Percentiles rank a stretch among this genome's conserved stretches.
phyloP scores from a whole-genome alignment of 768 basidiomycete species.

The Lactarius quietus region DNA sequence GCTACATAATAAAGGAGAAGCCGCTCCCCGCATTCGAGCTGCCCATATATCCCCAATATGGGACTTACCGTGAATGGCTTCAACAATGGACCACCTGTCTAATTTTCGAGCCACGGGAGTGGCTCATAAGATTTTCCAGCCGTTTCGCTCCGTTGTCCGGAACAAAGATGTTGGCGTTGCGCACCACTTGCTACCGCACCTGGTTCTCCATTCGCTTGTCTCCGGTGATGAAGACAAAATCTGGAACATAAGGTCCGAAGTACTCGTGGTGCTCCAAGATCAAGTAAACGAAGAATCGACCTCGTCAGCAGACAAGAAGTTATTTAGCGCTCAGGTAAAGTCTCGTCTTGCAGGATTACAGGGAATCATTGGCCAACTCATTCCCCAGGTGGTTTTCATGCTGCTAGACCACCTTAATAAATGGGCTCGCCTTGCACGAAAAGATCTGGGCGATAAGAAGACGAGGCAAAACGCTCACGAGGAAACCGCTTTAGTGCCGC shows the following conservation, averaged over 20 bases:
- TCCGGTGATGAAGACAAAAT: slow-evolving; percentile 64
- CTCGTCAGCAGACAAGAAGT: slow-evolving; percentile 71
- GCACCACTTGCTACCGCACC: slow-evolving; percentile 84
- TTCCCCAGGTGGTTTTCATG: slow-evolving; percentile 78
- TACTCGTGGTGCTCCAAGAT: slow-evolving; percentile 79
- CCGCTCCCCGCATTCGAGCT: slow-evolving; percentile 38
- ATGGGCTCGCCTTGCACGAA: slow-evolving; percentile 77
- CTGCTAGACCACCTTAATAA: slow-evolving; percentile 92
- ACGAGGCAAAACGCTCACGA: slow-evolving; percentile 49
- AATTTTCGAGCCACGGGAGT: slow-evolving; percentile 59
- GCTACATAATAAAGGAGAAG: slow-evolving; percentile 46
- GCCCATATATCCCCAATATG: slow-evolving; percentile 73
- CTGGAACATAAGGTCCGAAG: slow-evolving; percentile 65
- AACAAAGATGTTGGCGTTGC: slow-evolving; percentile 95
- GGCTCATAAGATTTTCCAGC: slow-evolving; percentile 68
- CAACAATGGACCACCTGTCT: slow-evolving; percentile 84
- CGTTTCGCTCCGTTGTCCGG: slow-evolving; percentile 72
- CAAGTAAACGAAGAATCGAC: slow-evolving; percentile 64
- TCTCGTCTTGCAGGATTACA: not conserved
- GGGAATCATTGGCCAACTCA: not conserved
- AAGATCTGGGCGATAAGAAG: slow-evolving; percentile 49
- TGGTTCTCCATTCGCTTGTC: slow-evolving; percentile 81
- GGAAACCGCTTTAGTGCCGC: slow-evolving; percentile 41
- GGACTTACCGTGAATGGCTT: slow-evolving; percentile 95
- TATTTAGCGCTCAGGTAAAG: slow-evolving; percentile 89